These are phyloP conservation scores for Ganoderma sp. DNA, from an alignment of 1,284 basidiomycete genomes.

Conservation along the genomic window DNA sequence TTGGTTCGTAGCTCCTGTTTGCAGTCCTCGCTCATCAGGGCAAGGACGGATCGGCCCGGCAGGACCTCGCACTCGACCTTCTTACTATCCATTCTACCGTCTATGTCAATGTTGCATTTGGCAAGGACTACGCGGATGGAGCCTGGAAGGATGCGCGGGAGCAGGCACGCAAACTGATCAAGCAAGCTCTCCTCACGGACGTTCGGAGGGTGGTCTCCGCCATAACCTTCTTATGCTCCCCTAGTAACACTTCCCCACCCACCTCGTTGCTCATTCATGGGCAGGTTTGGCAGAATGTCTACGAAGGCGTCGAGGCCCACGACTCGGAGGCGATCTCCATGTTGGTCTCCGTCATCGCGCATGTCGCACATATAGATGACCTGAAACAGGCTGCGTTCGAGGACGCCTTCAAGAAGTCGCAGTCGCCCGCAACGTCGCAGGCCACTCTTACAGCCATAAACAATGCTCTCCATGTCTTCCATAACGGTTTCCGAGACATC, in stretches of 20 bases:
- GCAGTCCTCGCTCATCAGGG: conserved; percentile 28
- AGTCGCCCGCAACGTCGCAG: conserved; percentile 32
- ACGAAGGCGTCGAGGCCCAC: conserved; percentile 59
- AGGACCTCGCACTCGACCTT: conserved; percentile 45
- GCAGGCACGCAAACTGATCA: conserved; percentile 55
- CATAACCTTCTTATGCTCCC: conserved; percentile 44
- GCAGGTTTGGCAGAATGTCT: conserved; percentile 73
- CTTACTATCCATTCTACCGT: conserved; percentile 63
- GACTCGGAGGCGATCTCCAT: conserved; percentile 64
- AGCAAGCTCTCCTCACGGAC: conserved; percentile 51
- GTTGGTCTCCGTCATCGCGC: conserved; percentile 62
- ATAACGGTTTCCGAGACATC: conserved; percentile 65
- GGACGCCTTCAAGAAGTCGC: conserved; percentile 43
- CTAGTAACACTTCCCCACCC: neutral
- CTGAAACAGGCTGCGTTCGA: conserved; percentile 60
- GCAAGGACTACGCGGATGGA: conserved; percentile 47
- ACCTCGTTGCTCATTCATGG: conserved; percentile 47
- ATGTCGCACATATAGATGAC: conserved; percentile 69
- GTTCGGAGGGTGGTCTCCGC: conserved; percentile 47
- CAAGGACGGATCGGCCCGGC: conserved; percentile 40
- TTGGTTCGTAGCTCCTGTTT: conserved; percentile 25
- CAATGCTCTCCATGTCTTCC: conserved; percentile 57
- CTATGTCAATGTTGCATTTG: conserved; percentile 69
- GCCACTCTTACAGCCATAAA: conserved; percentile 61
- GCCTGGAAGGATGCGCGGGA: conserved; percentile 57